Evolutionary conservation across 176 grass and related monocot species (phyloP), one percentile per base, ranked within the genome.

Genomic region (Thalia dealbata): DNA sequence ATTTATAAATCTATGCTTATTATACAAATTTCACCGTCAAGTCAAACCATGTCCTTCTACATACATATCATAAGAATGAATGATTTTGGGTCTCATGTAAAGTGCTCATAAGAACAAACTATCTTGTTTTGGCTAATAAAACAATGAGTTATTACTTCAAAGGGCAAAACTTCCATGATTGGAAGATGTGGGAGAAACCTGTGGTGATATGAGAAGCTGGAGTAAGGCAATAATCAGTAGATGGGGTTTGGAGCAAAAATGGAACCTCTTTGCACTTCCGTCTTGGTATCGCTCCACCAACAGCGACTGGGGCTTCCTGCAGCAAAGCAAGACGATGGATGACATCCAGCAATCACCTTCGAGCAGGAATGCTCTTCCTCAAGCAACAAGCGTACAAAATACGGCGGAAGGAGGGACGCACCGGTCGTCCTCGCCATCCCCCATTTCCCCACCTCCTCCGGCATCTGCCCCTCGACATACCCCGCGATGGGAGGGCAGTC

Each of bases 251-350:
- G 16, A 44, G 6, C 43, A 2, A 13, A 43, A 30, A 24, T 0
- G n/a, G 21, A 13, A 91, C 92, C 89, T 92, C 78, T 96, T 96
- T 55, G 81, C 4, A 56, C 73, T 64, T 55, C 92, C 92, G 65
- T 88, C 87, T 11, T 69, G 80, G 80, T 90, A 88, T 71, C 76
- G 81, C 87, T 96, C 92, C 44, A 86, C 84, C 11, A 96, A 80
- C 76, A 96, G 70, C 45, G 73, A 75, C 0, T 35, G 79, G 29
- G 38, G 73, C 69, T 86, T 86, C 65, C 65, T 68, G 65, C 19
- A 43, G 10, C 1, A 28, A 63, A 29, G 22, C 0, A 28, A 29
- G 25, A 63, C 1, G 22, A 28, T 28, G 25, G 22, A 28, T 28
- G 25, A 63, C 10, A 28, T 28, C 22, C 18, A 4, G 1, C 1